Conservation (phyloP, 441 rosid species). For the Arabidopsis lyrata region DNA sequence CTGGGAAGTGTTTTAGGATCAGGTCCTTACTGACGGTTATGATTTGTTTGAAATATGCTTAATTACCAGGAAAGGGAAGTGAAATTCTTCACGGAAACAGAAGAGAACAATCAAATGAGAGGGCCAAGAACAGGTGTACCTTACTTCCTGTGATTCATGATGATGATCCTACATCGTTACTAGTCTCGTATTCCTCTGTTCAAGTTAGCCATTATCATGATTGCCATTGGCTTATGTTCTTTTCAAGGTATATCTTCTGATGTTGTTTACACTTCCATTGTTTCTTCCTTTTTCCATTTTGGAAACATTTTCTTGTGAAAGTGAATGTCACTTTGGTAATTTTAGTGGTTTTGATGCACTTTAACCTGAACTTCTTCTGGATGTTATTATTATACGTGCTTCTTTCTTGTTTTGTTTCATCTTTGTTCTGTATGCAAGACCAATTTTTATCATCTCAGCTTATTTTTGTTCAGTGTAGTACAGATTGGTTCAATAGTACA, state of each 20-base stretch:
- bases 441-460: constrained; percentile 18
- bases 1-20: background rate
- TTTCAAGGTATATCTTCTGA: constrained; percentile 47
- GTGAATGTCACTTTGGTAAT: constrained; percentile 38
- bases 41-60: constrained; percentile 11
- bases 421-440: constrained; percentile 42
- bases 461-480: background rate
- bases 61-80: constrained; percentile 86
- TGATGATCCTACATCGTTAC: constrained; percentile 22
- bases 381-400: constrained; percentile 32
- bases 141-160: constrained; percentile 72
- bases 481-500: constrained; percentile 3
- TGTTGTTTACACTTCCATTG: constrained; percentile 42
- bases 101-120: constrained; percentile 99
- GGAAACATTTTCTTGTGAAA: constrained; percentile 42
- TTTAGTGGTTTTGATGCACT: constrained; percentile 42
- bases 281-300: background rate
- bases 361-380: constrained; percentile 21
- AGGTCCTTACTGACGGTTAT: constrained; percentile 10
- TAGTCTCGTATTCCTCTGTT: constrained; percentile 35
- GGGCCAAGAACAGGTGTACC: constrained; percentile 99
- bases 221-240: constrained; percentile 42
- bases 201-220: constrained; percentile 32
- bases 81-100: constrained; percentile 97
- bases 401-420: background rate